Conservation (phyloP, 176 grass and related monocot species). For the Poa pratensis region DNA sequence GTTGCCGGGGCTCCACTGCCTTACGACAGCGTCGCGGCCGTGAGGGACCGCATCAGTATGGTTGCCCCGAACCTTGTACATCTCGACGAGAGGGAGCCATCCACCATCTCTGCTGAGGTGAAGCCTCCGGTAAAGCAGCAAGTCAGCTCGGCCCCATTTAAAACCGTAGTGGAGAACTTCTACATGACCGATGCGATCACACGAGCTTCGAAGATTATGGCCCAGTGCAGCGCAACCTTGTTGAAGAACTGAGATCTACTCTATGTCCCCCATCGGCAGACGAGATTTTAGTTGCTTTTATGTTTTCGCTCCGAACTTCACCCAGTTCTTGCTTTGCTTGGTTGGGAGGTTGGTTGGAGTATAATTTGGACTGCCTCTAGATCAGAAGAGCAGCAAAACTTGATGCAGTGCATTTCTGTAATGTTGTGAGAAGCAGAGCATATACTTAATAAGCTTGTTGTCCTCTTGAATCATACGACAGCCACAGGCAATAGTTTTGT, state of each 20-base stretch:
- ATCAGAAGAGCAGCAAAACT: constrained; percentile 64
- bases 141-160: constrained; percentile 67
- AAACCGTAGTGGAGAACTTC: constrained; percentile 75
- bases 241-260: constrained; percentile 69
- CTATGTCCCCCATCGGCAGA: neutral
- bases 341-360: constrained; percentile 22
- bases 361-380: constrained; percentile 55
- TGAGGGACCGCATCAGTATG: constrained; percentile 63
- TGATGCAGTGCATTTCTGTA: constrained; percentile 48
- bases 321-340: constrained; percentile 26
- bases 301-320: constrained; percentile 29
- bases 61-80: constrained; percentile 80
- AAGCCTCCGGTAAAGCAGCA: constrained; percentile 69
- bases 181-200: constrained; percentile 97
- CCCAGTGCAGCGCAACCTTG: constrained; percentile 83
- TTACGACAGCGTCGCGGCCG: constrained; percentile 60
- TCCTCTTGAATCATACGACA: constrained; percentile 27
- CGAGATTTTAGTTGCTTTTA: constrained; percentile 14
- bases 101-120: constrained; percentile 61
- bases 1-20: constrained; percentile 66
- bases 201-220: constrained; percentile 98
- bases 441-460: constrained; percentile 65
- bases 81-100: constrained; percentile 80
- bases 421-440: constrained; percentile 53
- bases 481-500: constrained; percentile 52